Base-by-base conservation (phyloP, 208 protist genomes). In the Acanthamoeba healyi region DNA sequence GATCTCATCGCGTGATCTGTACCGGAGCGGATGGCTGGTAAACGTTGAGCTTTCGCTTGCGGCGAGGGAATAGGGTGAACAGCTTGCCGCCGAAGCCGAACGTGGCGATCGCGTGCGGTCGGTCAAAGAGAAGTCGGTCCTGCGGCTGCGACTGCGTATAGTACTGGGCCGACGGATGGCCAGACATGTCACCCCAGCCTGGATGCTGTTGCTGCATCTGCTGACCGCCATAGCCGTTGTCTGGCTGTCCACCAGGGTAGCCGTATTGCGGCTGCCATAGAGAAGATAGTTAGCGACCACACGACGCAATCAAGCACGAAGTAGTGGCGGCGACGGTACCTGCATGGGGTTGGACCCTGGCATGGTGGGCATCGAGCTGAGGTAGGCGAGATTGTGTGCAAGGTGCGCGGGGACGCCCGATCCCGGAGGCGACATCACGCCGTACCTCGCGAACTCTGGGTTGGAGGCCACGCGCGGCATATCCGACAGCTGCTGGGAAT, bases 71-170 rank as follows among this genome's bases (percentile, higher is more conserved):
- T 34, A 49, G 46, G 26, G 77, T 86, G 34, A 86, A 61, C 10
- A 86, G 46, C 44, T 49, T 61, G 26, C 77, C 77, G 44, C 77
- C 77, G 56, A 86, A 86, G 46, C 44, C 46, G 40, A 86, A 86
- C 44, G 46, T 58, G 34, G 77, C 77, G 10, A 86, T n/a, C 24
- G 77, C 44, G 46, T 86, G 77, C 44, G 77, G 77, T 10, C 77
- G 32, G 14, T 86, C 44, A 24, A 86, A 86, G 26, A 86, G 77
- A 19, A 54, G 77, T 14, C 44, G 77, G 44, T 86, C 77, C 38
- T 86, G 77, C 36, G 65, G 65, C 65, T 63, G 56, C 56, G 19
- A 22, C 19, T 63, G 56, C 22, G n/a, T 29, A 24, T 22, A 12
- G 56, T 63, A 63, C 46, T 10, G 46, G 14, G 56, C 4, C 15